A percentile compares a stretch with the other conserved stretches of the same genome.
Conservation (phyloP, 1,284 basidiomycete species). For the Ganoderma multipileum region DNA sequence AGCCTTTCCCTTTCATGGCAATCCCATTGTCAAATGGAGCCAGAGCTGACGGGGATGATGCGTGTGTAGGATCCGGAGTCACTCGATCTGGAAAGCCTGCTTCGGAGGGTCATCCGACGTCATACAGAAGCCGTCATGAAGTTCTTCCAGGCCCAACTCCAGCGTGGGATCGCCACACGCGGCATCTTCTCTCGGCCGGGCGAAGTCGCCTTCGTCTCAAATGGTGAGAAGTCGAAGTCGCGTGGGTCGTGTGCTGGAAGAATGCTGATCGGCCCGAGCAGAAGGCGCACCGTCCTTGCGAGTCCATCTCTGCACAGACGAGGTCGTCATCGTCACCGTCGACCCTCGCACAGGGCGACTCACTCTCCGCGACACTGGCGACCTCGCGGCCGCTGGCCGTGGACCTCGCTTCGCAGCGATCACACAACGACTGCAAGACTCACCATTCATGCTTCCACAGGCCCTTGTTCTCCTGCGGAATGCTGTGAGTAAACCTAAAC, state of each 20-base stretch:
- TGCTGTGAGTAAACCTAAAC: slow-evolving; percentile 47
- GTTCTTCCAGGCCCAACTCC: slow-evolving; percentile 60
- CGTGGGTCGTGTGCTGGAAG: too few relatives aligned
- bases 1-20: background rate
- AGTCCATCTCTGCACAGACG: slow-evolving; percentile 74
- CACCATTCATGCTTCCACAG: slow-evolving; percentile 60
- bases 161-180: slow-evolving; percentile 49
- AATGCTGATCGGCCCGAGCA: slow-evolving; percentile 28
- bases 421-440: slow-evolving; percentile 68
- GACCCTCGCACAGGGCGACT: slow-evolving; percentile 77
- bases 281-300: slow-evolving; percentile 64
- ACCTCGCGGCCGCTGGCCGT: slow-evolving; percentile 74
- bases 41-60: background rate
- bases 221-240: slow-evolving; percentile 49
- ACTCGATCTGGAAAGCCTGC: slow-evolving; percentile 73
- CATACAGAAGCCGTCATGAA: slow-evolving; percentile 68
- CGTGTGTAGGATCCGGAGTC: slow-evolving; percentile 61
- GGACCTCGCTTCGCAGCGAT: slow-evolving; percentile 63
- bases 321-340: slow-evolving; percentile 73
- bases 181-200: slow-evolving; percentile 68
- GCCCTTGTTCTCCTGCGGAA: slow-evolving; percentile 62
- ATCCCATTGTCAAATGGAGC: background rate
- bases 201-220: slow-evolving; percentile 56
- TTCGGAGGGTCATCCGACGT: slow-evolving; percentile 62
- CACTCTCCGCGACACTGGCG: slow-evolving; percentile 74